Evolutionary conservation across 139 green algal genomes (phyloP).

Genomic region (Coelastrella sp.): DNA sequence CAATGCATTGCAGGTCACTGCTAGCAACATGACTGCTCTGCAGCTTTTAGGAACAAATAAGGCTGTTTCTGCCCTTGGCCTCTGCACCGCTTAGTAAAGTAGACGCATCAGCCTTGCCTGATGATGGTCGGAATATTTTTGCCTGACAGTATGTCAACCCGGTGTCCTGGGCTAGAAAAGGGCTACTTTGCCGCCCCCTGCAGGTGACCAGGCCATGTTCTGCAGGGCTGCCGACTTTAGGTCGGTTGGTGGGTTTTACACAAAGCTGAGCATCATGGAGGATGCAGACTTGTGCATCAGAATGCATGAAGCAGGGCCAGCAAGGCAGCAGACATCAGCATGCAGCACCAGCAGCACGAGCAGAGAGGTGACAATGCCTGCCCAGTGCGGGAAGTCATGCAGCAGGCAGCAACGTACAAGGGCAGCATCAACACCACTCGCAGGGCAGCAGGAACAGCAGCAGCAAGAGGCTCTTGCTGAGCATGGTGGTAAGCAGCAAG

Average conservation of each 20-base stretch:
- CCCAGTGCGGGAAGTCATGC: too few relatives aligned
- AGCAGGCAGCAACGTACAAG: not conserved
- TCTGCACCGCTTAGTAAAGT: too few relatives aligned
- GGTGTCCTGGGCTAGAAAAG: too few relatives aligned
- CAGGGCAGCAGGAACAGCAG: not conserved
- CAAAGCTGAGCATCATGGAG: constrained; percentile 81
- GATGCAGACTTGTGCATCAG: constrained; percentile 81
- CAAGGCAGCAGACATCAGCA: constrained; percentile 5
- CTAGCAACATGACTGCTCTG: too few relatives aligned
- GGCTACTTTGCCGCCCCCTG: not conserved
- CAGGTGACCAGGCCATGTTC: constrained; percentile 79
- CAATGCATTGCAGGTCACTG: too few relatives aligned
- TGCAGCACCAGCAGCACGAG: not conserved
- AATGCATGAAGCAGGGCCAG: constrained; percentile 66
- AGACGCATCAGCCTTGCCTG: too few relatives aligned
- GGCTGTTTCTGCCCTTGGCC: too few relatives aligned
- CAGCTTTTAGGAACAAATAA: too few relatives aligned
- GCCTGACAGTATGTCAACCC: too few relatives aligned
- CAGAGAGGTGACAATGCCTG: not conserved
- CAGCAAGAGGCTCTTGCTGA: not conserved
- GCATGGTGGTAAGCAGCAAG: not conserved
- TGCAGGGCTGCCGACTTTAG: constrained; percentile 70
- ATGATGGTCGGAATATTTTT: too few relatives aligned
- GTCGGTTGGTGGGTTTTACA: constrained; percentile 68
- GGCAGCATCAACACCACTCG: not conserved